phyloP scores from a whole-genome alignment of 2,329 filamentous ascomycete genomes.

The Arthrobotrys entomopaga region DNA sequence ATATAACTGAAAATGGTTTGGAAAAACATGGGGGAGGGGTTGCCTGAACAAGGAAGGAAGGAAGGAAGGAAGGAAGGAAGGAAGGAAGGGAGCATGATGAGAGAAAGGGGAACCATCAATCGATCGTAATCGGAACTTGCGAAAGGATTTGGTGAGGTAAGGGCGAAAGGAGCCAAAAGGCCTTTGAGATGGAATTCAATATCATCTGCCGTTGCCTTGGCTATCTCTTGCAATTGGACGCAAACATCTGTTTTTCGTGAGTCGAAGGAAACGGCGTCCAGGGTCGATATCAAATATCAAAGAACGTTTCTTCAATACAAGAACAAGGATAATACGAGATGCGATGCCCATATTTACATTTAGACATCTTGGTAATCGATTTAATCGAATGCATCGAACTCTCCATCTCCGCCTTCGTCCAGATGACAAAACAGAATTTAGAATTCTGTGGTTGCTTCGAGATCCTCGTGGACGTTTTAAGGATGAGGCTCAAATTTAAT shows the following conservation, averaged over 20 bases:
- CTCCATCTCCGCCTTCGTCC: slow-evolving; percentile 2
- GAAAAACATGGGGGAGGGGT: neutral
- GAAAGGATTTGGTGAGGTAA: slow-evolving; percentile 29
- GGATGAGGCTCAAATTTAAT: too few relatives aligned
- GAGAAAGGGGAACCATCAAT: neutral
- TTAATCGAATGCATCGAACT: slow-evolving; percentile 26
- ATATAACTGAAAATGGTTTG: too few relatives aligned
- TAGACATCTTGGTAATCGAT: slow-evolving; percentile 12
- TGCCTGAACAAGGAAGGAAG: slow-evolving; percentile 15
- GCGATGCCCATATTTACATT: slow-evolving; percentile 15
- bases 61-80: too few relatives aligned
- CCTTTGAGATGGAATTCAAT: slow-evolving; percentile 7
- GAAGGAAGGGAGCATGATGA: neutral
- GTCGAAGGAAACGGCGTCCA: slow-evolving; percentile 7
- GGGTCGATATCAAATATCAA: slow-evolving; percentile 43
- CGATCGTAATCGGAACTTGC: slow-evolving; percentile 18
- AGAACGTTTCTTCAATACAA: slow-evolving; percentile 22
- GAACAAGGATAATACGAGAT: slow-evolving; percentile 22
- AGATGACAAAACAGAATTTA: too few relatives aligned
- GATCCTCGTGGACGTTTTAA: too few relatives aligned
- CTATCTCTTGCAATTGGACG: too few relatives aligned
- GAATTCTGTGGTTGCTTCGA: too few relatives aligned
- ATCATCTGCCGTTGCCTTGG: neutral
- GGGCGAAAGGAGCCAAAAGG: slow-evolving; percentile 31
- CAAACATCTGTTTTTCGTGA: too few relatives aligned